Evolutionary conservation across 1,284 basidiomycete species (phyloP).

Genomic region (Naganishia albida): DNA sequence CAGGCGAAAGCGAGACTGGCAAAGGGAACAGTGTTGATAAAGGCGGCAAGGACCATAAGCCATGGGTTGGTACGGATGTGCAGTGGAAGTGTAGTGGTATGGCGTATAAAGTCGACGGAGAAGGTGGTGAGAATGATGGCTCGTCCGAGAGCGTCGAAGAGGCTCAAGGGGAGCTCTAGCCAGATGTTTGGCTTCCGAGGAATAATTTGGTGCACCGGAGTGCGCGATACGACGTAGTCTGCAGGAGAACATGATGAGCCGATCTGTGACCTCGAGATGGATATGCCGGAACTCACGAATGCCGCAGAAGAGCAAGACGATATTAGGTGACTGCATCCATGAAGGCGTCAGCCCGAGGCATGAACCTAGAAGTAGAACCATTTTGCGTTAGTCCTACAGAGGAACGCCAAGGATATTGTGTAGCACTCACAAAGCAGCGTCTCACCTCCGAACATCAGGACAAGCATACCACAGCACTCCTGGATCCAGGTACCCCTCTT

Average conservation of each 20-base stretch:
- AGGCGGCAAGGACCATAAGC: conserved; percentile 48
- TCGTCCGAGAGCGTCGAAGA: conserved; percentile 51
- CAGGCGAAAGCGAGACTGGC: conserved; percentile 47
- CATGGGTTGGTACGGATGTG: conserved; percentile 43
- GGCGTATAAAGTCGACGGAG: conserved; percentile 45
- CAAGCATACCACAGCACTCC: conserved; percentile 48
- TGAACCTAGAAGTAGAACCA: conserved; percentile 24
- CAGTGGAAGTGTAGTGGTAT: conserved; percentile 33
- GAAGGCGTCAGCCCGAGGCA: conserved; percentile 47
- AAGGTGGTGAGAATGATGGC: conserved; percentile 51
- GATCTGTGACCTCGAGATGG: no score
- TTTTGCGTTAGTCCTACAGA: not conserved
- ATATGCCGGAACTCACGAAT: conserved; percentile 22
- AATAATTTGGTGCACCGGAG: conserved; percentile 42
- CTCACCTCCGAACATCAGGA: conserved; percentile 53
- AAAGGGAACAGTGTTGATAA: conserved; percentile 51
- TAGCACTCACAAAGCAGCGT: conserved; percentile 49
- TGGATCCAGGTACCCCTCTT: conserved; percentile 42
- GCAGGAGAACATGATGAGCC: not conserved
- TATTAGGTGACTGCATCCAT: conserved; percentile 49
- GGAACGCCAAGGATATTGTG: not conserved
- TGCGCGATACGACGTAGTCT: conserved; percentile 50
- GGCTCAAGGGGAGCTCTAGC: conserved; percentile 41
- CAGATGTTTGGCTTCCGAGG: conserved; percentile 41
- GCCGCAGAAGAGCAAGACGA: conserved; percentile 38